Conservation (phyloP, 768 basidiomycete species). For the Suillus subluteus region DNA sequence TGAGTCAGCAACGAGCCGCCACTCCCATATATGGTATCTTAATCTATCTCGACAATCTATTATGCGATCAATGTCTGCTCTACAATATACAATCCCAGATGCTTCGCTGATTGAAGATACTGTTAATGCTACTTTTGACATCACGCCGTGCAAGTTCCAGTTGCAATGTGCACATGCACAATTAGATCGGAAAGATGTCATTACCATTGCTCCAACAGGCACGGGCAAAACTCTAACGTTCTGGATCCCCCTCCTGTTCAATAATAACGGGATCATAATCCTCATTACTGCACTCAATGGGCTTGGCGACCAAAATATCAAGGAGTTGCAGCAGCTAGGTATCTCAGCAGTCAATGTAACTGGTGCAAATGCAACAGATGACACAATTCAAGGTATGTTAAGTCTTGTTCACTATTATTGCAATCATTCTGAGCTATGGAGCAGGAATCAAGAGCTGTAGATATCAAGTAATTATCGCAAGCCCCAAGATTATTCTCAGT, state of each 20-base stretch:
- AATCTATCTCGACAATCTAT: background rate
- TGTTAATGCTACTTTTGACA: background rate
- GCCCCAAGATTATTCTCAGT: constrained; percentile 41
- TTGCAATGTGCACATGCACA: constrained; percentile 3
- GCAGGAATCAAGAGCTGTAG: constrained; percentile 7
- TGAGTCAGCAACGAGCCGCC: background rate
- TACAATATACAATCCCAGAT: constrained; percentile 2
- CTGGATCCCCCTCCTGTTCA: constrained; percentile 13
- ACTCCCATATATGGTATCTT: background rate
- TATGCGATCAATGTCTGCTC: background rate
- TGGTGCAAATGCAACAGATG: background rate
- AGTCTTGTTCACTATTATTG: background rate
- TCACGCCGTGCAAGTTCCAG: background rate
- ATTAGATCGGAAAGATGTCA: constrained; percentile 8
- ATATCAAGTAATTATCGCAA: constrained; percentile 35
- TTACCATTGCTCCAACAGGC: constrained; percentile 18
- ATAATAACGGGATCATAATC: background rate
- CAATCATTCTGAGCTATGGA: background rate
- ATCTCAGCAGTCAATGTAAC: background rate
- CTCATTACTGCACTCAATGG: background rate
- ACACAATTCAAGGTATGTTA: background rate
- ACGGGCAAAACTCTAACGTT: constrained; percentile 14
- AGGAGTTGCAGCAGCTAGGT: background rate
- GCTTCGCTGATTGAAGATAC: background rate
- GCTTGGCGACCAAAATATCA: background rate